Evolutionary conservation across 768 basidiomycete species (phyloP), one percentile per base, ranked within the genome.

Genomic region (Leucosporidium yakuticum): DNA sequence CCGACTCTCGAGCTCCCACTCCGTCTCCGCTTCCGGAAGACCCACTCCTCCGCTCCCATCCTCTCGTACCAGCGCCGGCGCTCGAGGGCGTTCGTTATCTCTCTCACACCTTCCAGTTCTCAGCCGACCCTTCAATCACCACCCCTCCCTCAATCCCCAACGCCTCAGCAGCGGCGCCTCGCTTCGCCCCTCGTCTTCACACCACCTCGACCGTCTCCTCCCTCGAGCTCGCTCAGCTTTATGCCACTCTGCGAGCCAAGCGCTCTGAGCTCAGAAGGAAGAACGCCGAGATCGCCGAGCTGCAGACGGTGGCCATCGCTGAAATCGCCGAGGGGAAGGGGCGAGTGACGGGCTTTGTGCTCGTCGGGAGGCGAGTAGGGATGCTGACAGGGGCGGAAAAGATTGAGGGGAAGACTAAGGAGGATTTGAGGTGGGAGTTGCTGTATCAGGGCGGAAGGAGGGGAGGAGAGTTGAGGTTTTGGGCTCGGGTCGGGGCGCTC

Each of bases 381-480:
- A 34, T 23, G 23, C 36, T 58, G 11, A 6, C 36, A 3, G 57
- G 57, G 21, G 57, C 25, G 1, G 6, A 34, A 36, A 39, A 25
- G 39, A 58, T 58, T 9, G 36, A 39, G 7, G 57, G 57, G 15
- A 44, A 23, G 36, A 44, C 34, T 2, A 58, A 34, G 57, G 57
- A 58, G 12, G 57, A 58, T 15, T 36, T 58, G 23, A 58, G 39
- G 57, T 58, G 57, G 57, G 36, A 58, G 21, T 4, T n/a, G 23
- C n/a, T 58, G 57, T 44, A 39, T n/a, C n/a, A 15, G 39, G 20
- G 36, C 6, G 34, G 17, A 36, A n/a, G 8, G 9, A 36, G n/a
- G 7, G 20, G 20, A 20, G 56, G 31, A 8, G 32, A n/a, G 21
- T 7, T 4, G 34, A 17, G 17, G 57, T 58, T 58, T 36, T 58